Percentiles rank a stretch among this genome's conserved stretches.
Evolutionary conservation across 2,329 filamentous ascomycete genomes (phyloP).

Genomic region (Xylariaceae sp.): DNA sequence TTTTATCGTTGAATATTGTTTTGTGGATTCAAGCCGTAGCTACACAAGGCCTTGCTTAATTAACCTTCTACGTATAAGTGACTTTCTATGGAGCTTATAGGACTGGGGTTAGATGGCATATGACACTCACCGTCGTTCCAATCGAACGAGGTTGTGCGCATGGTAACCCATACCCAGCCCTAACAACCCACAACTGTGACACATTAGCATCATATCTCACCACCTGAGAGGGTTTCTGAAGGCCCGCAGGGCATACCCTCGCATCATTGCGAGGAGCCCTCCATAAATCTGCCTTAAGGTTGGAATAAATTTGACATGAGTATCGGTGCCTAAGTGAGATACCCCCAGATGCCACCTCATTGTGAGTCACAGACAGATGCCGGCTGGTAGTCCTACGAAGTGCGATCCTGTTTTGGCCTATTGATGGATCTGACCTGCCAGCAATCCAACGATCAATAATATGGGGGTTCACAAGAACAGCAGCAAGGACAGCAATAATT

Average conservation of each 20-base stretch:
- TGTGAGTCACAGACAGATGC: slow-evolving; percentile 24
- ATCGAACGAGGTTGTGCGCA: slow-evolving; percentile 14
- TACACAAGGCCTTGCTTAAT: no score
- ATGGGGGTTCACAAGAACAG: slow-evolving; percentile 13
- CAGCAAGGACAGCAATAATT: background rate
- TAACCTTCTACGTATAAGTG: no score
- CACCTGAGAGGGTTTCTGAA: slow-evolving; percentile 1
- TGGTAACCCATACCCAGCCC: slow-evolving; percentile 20
- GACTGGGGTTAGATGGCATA: no score
- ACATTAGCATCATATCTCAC: slow-evolving; percentile 7
- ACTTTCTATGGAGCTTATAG: no score
- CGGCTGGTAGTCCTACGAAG: slow-evolving; percentile 1
- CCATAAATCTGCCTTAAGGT: no score
- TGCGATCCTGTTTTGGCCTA: no score
- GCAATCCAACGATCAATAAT: slow-evolving; percentile 6
- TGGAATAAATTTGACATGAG: no score
- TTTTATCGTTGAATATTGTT: no score
- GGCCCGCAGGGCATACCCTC: background rate
- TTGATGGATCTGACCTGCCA: no score
- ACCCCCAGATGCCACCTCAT: slow-evolving; percentile 20
- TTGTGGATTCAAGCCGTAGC: no score
- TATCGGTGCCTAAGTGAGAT: slow-evolving; percentile 21
- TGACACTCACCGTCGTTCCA: slow-evolving; percentile 2
- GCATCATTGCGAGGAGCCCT: background rate
- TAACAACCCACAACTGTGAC: slow-evolving; percentile 23